These are phyloP conservation scores for Pleodorina starrii DNA, from an alignment of 139 green algal species.

Conservation along the genomic window DNA sequence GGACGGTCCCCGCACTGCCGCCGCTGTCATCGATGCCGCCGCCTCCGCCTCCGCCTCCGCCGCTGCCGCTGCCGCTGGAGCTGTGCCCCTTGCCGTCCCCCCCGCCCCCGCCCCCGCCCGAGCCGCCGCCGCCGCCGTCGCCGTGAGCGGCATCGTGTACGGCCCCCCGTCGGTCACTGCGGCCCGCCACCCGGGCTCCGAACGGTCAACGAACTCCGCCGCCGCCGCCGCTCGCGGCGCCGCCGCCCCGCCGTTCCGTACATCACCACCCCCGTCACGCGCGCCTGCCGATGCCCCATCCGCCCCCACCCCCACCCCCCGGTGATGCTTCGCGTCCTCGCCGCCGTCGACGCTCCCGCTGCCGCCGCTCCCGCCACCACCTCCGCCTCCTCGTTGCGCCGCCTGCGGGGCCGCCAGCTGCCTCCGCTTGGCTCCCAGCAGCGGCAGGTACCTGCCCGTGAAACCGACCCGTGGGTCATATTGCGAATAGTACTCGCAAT, in stretches of 20 bases:
- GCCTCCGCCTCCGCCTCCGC: neutral
- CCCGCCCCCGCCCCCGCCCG: neutral
- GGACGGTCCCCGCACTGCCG: no score
- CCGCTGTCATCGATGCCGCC: neutral
- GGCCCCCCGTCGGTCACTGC: neutral
- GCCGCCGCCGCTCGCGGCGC: neutral
- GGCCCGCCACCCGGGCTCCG: constrained; percentile 23
- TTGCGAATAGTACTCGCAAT: constrained; percentile 31
- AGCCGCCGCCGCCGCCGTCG: constrained; percentile 1
- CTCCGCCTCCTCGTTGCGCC: no score
- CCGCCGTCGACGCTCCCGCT: neutral
- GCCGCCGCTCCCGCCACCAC: neutral
- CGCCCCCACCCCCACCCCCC: neutral
- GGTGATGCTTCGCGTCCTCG: no score
- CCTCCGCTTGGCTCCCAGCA: constrained; percentile 35
- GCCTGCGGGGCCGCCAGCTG: neutral
- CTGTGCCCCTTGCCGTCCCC: neutral
- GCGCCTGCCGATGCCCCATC: no score
- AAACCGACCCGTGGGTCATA: constrained; percentile 36
- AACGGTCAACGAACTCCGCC: neutral
- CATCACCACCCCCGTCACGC: no score
- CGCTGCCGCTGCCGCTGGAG: neutral
- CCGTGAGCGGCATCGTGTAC: constrained; percentile 19
- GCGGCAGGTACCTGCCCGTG: constrained; percentile 12
- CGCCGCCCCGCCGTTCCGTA: neutral